A percentile compares a stretch with the other conserved stretches of the same genome.
These are phyloP conservation scores for Diaporthe aspalathi DNA, from an alignment of 2,329 filamentous ascomycete genomes.

Conservation along the genomic window DNA sequence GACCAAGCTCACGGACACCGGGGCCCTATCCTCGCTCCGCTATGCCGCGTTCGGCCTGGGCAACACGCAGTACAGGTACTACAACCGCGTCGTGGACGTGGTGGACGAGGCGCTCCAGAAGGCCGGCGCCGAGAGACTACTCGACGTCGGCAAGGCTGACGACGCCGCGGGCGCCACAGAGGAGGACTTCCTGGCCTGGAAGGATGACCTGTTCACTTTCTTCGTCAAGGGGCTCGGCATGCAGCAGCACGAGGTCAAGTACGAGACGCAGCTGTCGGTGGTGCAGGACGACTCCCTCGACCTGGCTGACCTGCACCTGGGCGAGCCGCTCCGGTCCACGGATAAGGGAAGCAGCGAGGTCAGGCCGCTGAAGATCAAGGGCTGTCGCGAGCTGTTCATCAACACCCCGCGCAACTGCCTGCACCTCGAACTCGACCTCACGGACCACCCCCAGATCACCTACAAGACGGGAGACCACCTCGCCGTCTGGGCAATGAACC, in stretches of 20 bases:
- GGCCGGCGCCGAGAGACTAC: slow-evolving; percentile 46
- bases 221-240: slow-evolving; percentile 42
- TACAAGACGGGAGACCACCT: slow-evolving; percentile 57
- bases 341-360: slow-evolving; percentile 39
- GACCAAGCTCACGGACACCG: slow-evolving; percentile 34
- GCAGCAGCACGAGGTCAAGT: slow-evolving; percentile 42
- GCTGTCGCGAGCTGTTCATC: slow-evolving; percentile 43
- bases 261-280: slow-evolving; percentile 43
- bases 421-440: slow-evolving; percentile 54
- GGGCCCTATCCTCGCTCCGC: slow-evolving; percentile 3
- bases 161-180: slow-evolving; percentile 49
- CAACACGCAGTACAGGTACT: slow-evolving; percentile 53
- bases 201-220: slow-evolving; percentile 45
- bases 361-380: slow-evolving; percentile 40
- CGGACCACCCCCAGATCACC: slow-evolving; percentile 44
- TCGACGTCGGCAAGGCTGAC: slow-evolving; percentile 47
- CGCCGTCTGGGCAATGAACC: slow-evolving; percentile 54
- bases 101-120: slow-evolving; percentile 43
- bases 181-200: slow-evolving; percentile 53
- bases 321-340: slow-evolving; percentile 39
- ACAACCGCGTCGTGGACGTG: slow-evolving; percentile 50
- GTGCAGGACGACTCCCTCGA: slow-evolving; percentile 41
- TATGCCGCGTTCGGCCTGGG: slow-evolving; percentile 50
- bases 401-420: slow-evolving; percentile 47
- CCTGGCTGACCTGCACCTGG: slow-evolving; percentile 41